Conservation (phyloP, 495 filamentous ascomycete genomes). For the Lepraria neglecta region DNA sequence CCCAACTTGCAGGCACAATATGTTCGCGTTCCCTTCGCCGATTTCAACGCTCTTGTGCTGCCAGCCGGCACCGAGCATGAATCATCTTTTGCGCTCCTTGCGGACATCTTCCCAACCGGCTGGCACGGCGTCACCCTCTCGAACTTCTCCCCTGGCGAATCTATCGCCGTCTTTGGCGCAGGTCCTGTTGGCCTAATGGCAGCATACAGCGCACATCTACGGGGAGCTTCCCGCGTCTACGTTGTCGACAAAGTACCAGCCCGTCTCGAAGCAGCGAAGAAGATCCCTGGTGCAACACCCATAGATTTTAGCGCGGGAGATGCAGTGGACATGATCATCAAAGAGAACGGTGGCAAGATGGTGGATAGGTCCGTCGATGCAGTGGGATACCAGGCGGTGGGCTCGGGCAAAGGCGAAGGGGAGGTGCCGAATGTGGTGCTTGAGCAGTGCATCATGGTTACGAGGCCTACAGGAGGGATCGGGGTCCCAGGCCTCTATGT, state of each 20-base stretch:
- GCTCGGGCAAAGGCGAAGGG: conserved; percentile 34
- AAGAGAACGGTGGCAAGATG: conserved; percentile 36
- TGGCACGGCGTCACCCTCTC: conserved; percentile 53
- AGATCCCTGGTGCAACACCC: conserved; percentile 42
- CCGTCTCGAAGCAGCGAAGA: conserved; percentile 44
- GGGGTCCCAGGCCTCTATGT: conserved; percentile 44
- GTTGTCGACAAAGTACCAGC: conserved; percentile 52
- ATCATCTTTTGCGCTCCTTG: conserved; percentile 43
- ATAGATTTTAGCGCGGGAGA: conserved; percentile 39
- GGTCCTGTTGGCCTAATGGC: conserved; percentile 54
- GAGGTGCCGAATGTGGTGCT: conserved; percentile 43
- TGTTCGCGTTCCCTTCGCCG: conserved; percentile 51
- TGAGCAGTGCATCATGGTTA: conserved; percentile 44
- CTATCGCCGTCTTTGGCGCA: conserved; percentile 45
- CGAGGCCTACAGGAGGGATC: conserved; percentile 43
- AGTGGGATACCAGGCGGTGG: conserved; percentile 50
- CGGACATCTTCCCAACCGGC: conserved; percentile 57
- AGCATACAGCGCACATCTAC: conserved; percentile 48
- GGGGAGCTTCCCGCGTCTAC: conserved; percentile 48
- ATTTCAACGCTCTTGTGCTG: conserved; percentile 48
- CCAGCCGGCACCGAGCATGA: conserved; percentile 42
- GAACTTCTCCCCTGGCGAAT: conserved; percentile 50
- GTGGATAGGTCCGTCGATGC: conserved; percentile 50
- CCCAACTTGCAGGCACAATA: conserved; percentile 43
- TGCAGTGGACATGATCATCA: conserved; percentile 32